Base-by-base conservation (phyloP, 176 grass and related monocot species). In the Musa itinerans region DNA sequence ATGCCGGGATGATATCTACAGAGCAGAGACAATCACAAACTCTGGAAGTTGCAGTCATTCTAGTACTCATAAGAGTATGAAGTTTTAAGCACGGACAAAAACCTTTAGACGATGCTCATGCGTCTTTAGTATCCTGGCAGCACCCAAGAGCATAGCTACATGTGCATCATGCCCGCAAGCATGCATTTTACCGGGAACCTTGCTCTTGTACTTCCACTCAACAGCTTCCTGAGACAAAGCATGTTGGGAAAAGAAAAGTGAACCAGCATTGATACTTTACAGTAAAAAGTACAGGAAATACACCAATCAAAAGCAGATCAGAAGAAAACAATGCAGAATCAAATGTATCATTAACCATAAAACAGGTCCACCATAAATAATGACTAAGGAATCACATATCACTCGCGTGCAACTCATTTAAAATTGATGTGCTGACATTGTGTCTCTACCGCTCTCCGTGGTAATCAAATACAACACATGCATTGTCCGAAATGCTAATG, bases 111-210 rank as follows among this genome's bases (percentile, higher is more conserved):
- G 80, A 78, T 83, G 75, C 86, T 99, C 76, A 2, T 88, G 90
- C 2, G 84, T 48, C 81, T 99, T 99, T 68, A 99, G 79, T 71
- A 99, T 99, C 80, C 43, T 83, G 49, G 91, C 90, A 14, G 95
- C 90, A 84, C 95, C 91, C 74, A 99, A 91, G 49, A 99, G 95
- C 95, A 99, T 99, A 15, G 95, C 88, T 13, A 99, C 95, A 80
- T 99, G 95, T 16, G 95, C 95, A 79, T 99, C 95, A 78, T 94
- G 95, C 8, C 95, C 95, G 59, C 95, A 99, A 54, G 95, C 95
- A 78, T 99, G 95, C 95, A 99, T 94, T 87, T 92, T 92, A 52
- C 95, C 95, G 0, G 86, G 73, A 77, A 80, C 81, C 86, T 85
- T 84, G 81, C 95, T 99, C 69, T 89, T 99, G 85, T 99, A 83